A percentile compares a stretch with the other conserved stretches of the same genome.
phyloP scores from a whole-genome alignment of 2,329 filamentous ascomycete species.

The Akanthomyces muscarius region DNA sequence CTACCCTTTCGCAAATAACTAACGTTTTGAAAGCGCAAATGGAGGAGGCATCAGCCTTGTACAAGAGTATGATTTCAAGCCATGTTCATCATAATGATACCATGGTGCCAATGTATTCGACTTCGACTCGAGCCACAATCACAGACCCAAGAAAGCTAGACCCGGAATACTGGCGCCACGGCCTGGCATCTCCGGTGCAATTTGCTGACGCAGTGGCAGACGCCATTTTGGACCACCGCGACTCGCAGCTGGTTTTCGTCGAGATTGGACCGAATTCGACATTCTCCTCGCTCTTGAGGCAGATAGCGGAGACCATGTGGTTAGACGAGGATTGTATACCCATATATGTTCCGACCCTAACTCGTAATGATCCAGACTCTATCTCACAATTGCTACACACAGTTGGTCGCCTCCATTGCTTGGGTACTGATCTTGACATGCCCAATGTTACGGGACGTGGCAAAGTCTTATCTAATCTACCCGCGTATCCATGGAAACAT shows the following conservation, averaged over 20 bases:
- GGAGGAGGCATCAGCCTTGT: not conserved
- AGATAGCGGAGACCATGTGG: too few species aligned
- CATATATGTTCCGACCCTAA: too few species aligned
- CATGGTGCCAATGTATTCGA: slow-evolving; percentile 12
- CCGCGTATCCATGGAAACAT: too few species aligned
- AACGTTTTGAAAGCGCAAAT: not conserved
- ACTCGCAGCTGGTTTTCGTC: not conserved
- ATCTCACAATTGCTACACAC: too few species aligned
- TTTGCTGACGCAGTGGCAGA: not conserved
- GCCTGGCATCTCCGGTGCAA: not conserved
- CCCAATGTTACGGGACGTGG: too few species aligned
- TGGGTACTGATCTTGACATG: too few species aligned
- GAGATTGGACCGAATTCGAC: not conserved
- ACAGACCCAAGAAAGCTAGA: not conserved
- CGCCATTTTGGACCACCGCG: not conserved
- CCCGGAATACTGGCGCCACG: not conserved
- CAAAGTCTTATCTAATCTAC: too few species aligned
- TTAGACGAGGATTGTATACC: too few species aligned
- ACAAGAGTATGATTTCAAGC: not conserved
- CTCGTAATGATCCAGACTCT: too few species aligned
- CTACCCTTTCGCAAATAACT: not conserved
- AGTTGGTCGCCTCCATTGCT: too few species aligned
- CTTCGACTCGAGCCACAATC: not conserved
- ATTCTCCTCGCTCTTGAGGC: not conserved
- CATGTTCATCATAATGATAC: not conserved